phyloP scores from a whole-genome alignment of 1,139 yeast genomes.

The Suhomyces bribrorum region DNA sequence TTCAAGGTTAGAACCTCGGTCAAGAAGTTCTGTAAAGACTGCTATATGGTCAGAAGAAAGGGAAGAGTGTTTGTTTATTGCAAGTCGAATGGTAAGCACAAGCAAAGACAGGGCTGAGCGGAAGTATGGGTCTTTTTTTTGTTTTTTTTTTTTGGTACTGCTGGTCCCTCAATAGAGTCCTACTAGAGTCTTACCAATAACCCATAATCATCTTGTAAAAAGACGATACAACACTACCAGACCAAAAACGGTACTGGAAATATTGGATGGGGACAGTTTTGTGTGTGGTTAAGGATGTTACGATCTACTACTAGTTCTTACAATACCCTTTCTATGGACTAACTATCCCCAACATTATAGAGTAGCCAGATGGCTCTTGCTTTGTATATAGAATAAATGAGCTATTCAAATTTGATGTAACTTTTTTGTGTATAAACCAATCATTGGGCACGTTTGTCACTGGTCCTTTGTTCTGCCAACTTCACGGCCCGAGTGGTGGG shows the following conservation, averaged over 20 bases:
- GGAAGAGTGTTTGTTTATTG: conserved; percentile 93
- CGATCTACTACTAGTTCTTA: background rate
- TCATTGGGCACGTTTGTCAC: background rate
- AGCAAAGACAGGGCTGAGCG: conserved; percentile 86
- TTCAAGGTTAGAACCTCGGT: conserved; percentile 68
- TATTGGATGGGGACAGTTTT: background rate
- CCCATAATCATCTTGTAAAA: too few relatives aligned
- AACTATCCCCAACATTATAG: background rate
- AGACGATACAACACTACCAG: too few relatives aligned
- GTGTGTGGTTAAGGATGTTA: background rate
- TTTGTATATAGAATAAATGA: conserved; percentile 5
- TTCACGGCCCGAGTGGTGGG: conserved; percentile 45
- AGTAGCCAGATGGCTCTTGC: background rate
- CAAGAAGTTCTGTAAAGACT: conserved; percentile 87
- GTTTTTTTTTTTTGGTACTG: too few relatives aligned
- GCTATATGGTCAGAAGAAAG: conserved; percentile 91
- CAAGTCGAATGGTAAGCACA: conserved; percentile 89
- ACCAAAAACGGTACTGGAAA: too few relatives aligned
- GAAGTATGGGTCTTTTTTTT: too few relatives aligned
- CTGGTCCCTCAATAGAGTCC: too few relatives aligned
- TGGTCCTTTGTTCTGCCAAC: conserved; percentile 22
- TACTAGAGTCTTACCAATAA: too few relatives aligned
- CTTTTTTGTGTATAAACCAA: background rate
- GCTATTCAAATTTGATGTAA: background rate
- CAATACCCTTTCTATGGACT: background rate